Conservation (phyloP, 345 rosid species). For the Eucalyptus polyanthemos region DNA sequence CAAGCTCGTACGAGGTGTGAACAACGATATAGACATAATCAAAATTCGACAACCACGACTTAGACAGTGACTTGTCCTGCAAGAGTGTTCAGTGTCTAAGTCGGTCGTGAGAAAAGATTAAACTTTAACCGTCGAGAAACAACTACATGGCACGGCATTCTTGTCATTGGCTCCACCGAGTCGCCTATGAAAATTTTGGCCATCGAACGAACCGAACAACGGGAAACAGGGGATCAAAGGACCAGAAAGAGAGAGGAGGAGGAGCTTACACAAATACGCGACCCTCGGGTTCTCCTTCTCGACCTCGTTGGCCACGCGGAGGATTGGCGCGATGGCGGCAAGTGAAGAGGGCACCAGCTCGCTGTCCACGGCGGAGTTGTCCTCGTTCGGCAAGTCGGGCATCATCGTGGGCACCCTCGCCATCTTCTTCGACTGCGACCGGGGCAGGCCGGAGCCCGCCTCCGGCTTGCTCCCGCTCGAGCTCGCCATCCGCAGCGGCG, state of each 20-base stretch:
- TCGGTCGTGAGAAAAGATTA: background rate
- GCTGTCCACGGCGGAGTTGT: constrained; percentile 43
- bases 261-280: constrained; percentile 71
- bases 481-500: too few species aligned
- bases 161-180: background rate
- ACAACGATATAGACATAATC: background rate
- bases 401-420: constrained; percentile 32
- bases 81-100: background rate
- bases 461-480: too few species aligned
- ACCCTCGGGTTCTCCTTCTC: constrained; percentile 59
- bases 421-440: constrained; percentile 33
- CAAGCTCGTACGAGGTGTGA: background rate
- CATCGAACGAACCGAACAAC: background rate
- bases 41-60: background rate
- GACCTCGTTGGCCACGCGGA: constrained; percentile 90
- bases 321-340: constrained; percentile 55
- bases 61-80: background rate
- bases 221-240: background rate
- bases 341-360: constrained; percentile 91
- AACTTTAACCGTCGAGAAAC: background rate
- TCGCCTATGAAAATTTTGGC: background rate
- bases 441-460: constrained; percentile 10
- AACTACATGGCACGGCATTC: background rate
- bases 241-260: background rate
- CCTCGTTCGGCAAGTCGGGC: constrained; percentile 41